A percentile compares a stretch with the other conserved stretches of the same genome.
Evolutionary conservation across 83 land plant species (phyloP).

Genomic region (Picea mariana): DNA sequence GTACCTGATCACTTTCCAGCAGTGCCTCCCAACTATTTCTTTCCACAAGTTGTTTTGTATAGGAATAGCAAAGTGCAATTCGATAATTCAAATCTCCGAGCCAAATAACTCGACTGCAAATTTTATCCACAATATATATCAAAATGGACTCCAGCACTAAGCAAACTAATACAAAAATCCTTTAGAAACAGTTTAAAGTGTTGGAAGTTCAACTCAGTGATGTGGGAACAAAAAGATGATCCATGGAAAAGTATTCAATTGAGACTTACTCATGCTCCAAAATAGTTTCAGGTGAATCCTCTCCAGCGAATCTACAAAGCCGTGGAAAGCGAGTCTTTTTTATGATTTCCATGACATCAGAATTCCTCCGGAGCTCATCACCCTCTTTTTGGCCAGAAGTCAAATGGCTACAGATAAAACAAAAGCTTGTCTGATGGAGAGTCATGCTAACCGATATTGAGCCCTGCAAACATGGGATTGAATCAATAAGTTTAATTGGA

Average conservation of each 20-base stretch:
- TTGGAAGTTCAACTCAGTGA: too few species aligned
- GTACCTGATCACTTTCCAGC: constrained; percentile 78
- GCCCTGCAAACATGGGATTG: too few species aligned
- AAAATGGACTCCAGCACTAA: too few species aligned
- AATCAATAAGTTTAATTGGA: too few species aligned
- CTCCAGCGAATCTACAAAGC: constrained; percentile 38
- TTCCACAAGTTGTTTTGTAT: constrained; percentile 71
- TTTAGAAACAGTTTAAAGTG: too few species aligned
- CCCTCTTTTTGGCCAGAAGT: constrained; percentile 92
- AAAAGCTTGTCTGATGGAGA: constrained; percentile 84
- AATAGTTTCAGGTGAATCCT: constrained; percentile 74
- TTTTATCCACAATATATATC: too few species aligned
- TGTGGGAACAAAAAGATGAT: too few species aligned
- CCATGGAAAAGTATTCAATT: too few species aligned
- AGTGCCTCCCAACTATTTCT: constrained; percentile 85
- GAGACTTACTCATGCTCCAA: constrained; percentile 90
- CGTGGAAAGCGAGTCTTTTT: constrained; percentile 79
- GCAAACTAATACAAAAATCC: too few species aligned
- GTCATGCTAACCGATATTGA: too few species aligned
- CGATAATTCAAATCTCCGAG: constrained; percentile 97
- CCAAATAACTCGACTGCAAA: constrained; percentile 96
- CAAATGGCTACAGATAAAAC: constrained; percentile 85
- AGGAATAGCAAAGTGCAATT: constrained; percentile 67
- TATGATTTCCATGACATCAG: constrained; percentile 86
- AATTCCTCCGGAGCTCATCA: constrained; percentile 82